These are phyloP conservation scores for Rhynchosporium agropyri DNA, from an alignment of 2,329 filamentous ascomycete species.

Conservation along the genomic window DNA sequence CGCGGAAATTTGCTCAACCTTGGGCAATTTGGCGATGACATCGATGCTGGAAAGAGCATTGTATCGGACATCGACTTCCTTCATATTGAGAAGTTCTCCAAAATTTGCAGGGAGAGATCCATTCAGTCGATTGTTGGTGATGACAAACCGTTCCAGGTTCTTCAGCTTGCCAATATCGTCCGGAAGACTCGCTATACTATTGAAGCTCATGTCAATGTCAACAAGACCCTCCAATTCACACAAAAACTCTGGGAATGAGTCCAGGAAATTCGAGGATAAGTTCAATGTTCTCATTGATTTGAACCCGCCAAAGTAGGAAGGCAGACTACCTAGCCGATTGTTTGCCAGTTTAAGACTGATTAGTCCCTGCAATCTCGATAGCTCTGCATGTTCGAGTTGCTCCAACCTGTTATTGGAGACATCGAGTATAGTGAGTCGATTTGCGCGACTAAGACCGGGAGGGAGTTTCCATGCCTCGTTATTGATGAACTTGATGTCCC, in stretches of 20 bases:
- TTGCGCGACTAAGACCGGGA: constrained; percentile 79
- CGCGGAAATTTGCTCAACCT: constrained; percentile 83
- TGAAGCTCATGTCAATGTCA: constrained; percentile 96
- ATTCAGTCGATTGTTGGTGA: constrained; percentile 89
- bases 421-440: constrained; percentile 82
- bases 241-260: constrained; percentile 81
- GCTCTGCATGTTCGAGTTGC: constrained; percentile 80
- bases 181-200: constrained; percentile 78
- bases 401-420: constrained; percentile 94
- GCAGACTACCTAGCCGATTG: constrained; percentile 80
- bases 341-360: constrained; percentile 92
- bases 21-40: constrained; percentile 79
- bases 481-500: constrained; percentile 94
- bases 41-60: constrained; percentile 89
- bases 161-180: constrained; percentile 76
- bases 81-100: constrained; percentile 72
- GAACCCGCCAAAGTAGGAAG: constrained; percentile 81
- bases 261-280: constrained; percentile 89
- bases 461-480: constrained; percentile 90
- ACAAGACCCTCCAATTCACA: constrained; percentile 81
- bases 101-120: constrained; percentile 76
- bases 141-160: constrained; percentile 85
- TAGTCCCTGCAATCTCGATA: constrained; percentile 73
- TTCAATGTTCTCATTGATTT: constrained; percentile 80
- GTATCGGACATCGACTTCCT: constrained; percentile 93